Base-by-base conservation (phyloP, 331 rosid genomes). In the Malus hybrid region DNA sequence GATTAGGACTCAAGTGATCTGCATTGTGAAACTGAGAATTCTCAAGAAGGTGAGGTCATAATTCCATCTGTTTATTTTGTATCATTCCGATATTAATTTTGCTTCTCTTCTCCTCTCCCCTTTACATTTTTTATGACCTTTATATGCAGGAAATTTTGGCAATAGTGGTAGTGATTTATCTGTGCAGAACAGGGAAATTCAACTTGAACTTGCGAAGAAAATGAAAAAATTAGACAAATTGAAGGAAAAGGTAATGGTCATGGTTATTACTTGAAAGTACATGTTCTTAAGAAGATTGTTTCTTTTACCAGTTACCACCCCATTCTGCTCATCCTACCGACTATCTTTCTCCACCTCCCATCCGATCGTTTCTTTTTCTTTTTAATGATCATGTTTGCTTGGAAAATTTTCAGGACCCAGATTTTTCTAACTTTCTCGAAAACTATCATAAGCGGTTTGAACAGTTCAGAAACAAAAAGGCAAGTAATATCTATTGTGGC, bases 221-320 rank as follows among this genome's bases (percentile, higher is more conserved):
- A 68, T 73, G 14, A 86, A 83, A 71, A 86, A 78, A 75, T 79
- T 92, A 83, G 84, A 86, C 81, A 90, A 73, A 63, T 75, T 92
- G 86, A 90, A 89, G 85, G 82, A 77, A 75, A 90, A 92, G 96
- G 99, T 87, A 78, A 33, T 79, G 42, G 19, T 24, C 61, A 63
- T 26, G 22, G 50, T 34, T 74, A 13, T 52, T 32, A 30, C 46
- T 76, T 53, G 29, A 24, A 24, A 24, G 24, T 24, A 24, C 24
- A 20, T 18, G 11, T 26, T 76, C 18, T 53, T 19, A 32, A 36
- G 57, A 60, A 10, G 28, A 58, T 46, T 55, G 71, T 32, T 79
- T 63, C 29, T 18, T 10, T 46, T 20, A 18, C 70, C 70, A 10
- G 7, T 52, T 52, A 52, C 10, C 57, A 52, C 20, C 29, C 11